These are phyloP conservation scores for Neodidymelliopsis sp. DNA, from an alignment of 2,329 filamentous ascomycete genomes.

Conservation along the genomic window DNA sequence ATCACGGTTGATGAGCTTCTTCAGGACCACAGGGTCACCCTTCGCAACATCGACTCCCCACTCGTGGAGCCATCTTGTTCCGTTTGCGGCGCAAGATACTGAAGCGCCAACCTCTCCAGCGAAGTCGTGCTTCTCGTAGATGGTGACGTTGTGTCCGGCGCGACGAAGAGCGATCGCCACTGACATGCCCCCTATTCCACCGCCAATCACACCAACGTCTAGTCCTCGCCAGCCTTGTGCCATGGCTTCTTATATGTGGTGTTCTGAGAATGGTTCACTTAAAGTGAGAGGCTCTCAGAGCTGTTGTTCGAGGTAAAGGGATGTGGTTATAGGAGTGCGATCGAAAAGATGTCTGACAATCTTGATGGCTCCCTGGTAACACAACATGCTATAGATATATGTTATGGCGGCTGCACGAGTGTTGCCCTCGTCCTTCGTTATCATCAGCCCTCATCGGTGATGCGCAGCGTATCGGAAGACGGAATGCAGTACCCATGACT, in stretches of 20 bases:
- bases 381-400: too few species aligned
- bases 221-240: slow-evolving; percentile 32
- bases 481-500: not conserved
- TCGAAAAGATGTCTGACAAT: too few species aligned
- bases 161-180: slow-evolving; percentile 61
- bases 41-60: slow-evolving; percentile 71
- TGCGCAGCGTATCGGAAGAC: slow-evolving; percentile 14
- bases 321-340: not conserved
- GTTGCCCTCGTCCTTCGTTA: slow-evolving; percentile 9
- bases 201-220: slow-evolving; percentile 56
- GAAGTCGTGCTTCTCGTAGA: slow-evolving; percentile 72
- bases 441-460: slow-evolving; percentile 9
- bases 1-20: slow-evolving; percentile 72
- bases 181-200: slow-evolving; percentile 63
- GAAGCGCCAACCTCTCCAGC: slow-evolving; percentile 68
- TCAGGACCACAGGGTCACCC: slow-evolving; percentile 70
- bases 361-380: too few species aligned
- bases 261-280: not conserved
- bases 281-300: not conserved
- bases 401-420: not conserved
- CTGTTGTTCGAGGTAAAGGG: not conserved
- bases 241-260: slow-evolving; percentile 1
- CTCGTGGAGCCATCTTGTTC: slow-evolving; percentile 72
- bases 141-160: slow-evolving; percentile 63
- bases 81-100: slow-evolving; percentile 69